These are phyloP conservation scores for Zymoseptoria brevis DNA, from an alignment of 2,329 filamentous ascomycete genomes.

Conservation along the genomic window DNA sequence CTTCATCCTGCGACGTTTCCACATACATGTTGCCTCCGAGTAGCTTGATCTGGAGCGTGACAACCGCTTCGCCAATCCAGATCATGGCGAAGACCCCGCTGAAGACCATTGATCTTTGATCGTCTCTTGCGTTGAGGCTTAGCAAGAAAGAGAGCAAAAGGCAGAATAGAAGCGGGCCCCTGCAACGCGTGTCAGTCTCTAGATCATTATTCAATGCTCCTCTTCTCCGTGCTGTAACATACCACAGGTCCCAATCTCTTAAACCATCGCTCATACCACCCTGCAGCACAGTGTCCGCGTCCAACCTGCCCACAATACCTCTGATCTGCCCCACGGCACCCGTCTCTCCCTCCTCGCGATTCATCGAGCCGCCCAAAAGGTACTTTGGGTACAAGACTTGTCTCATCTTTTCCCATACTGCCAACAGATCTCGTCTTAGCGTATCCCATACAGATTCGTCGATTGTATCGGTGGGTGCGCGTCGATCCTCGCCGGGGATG, in stretches of 20 bases:
- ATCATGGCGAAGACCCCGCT: constrained; percentile 94
- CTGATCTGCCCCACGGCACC: constrained; percentile 43
- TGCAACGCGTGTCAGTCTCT: constrained; percentile 27
- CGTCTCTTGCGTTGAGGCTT: constrained; percentile 67
- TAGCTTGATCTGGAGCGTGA: constrained; percentile 96
- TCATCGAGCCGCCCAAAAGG: constrained; percentile 63
- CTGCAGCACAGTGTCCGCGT: constrained; percentile 58
- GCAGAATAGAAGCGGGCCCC: constrained; percentile 91
- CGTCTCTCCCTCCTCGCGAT: constrained; percentile 38
- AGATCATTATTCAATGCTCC: neutral
- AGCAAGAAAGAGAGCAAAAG: constrained; percentile 79
- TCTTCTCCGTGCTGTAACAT: constrained; percentile 19
- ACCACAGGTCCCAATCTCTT: constrained; percentile 94
- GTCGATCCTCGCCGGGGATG: constrained; percentile 87
- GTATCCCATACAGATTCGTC: constrained; percentile 97
- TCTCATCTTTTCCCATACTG: constrained; percentile 96
- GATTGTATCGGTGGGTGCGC: constrained; percentile 84
- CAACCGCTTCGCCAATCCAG: constrained; percentile 92
- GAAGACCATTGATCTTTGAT: constrained; percentile 84
- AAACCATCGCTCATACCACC: constrained; percentile 78
- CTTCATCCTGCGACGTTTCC: neutral
- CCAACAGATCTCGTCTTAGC: constrained; percentile 80
- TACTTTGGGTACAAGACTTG: constrained; percentile 96
- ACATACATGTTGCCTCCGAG: constrained; percentile 94
- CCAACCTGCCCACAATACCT: constrained; percentile 55